A percentile compares a stretch with the other conserved stretches of the same genome.
These are phyloP conservation scores for Blastobotrys buckinghamii DNA, from an alignment of 1,139 yeast species.

Conservation along the genomic window DNA sequence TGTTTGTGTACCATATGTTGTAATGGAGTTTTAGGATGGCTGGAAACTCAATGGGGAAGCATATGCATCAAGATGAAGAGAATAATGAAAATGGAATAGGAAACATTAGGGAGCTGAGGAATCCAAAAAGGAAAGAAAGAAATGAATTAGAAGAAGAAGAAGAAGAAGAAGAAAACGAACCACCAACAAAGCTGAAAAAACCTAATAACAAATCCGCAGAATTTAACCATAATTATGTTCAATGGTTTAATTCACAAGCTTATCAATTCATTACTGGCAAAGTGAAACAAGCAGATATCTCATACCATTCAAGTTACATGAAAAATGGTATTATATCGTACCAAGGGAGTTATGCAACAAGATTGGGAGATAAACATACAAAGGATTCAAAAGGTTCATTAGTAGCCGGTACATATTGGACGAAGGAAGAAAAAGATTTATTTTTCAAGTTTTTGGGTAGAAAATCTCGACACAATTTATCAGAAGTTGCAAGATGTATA, in stretches of 20 bases:
- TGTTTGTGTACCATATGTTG: neutral
- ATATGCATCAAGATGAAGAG: too few species aligned
- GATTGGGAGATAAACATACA: neutral
- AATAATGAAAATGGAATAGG: too few species aligned
- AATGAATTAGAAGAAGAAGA: neutral
- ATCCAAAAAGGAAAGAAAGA: too few species aligned
- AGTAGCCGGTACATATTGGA: constrained; percentile 32
- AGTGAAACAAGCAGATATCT: neutral
- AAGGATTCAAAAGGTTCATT: neutral
- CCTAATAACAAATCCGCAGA: neutral
- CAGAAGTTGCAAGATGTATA: constrained; percentile 36
- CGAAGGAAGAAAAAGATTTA: constrained; percentile 37
- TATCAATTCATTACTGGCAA: constrained; percentile 15
- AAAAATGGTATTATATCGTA: neutral
- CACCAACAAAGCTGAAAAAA: neutral
- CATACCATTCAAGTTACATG: neutral
- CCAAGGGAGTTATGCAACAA: neutral
- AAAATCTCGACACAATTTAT: constrained; percentile 45
- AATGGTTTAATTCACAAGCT: constrained; percentile 20
- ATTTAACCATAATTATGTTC: constrained; percentile 11
- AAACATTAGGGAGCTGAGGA: too few species aligned
- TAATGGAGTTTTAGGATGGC: too few species aligned
- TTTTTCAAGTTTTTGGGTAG: constrained; percentile 42
- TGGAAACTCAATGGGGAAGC: too few species aligned
- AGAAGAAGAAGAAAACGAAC: neutral